Evolutionary conservation across 495 filamentous ascomycete species (phyloP).

Genomic region (Hyaloscypha finlandica): DNA sequence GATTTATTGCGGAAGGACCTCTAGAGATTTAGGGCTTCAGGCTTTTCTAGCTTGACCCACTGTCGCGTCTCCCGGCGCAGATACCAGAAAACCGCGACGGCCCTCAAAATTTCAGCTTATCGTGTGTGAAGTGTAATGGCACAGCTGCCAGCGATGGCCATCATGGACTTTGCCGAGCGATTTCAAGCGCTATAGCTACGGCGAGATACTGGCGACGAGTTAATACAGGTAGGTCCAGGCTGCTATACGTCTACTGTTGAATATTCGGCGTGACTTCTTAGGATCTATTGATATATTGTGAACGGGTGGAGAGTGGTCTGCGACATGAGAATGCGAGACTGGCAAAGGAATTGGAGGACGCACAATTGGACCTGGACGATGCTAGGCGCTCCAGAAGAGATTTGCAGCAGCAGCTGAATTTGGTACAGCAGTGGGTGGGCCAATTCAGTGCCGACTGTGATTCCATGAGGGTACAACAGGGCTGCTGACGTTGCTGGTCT

Average conservation of each 20-base stretch:
- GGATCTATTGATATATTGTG: conserved; percentile 45
- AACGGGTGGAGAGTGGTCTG: conserved; percentile 35
- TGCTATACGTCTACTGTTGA: neutral
- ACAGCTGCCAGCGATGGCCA: conserved; percentile 22
- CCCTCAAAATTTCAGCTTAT: neutral
- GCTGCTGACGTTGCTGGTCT: neutral
- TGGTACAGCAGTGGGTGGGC: conserved; percentile 33
- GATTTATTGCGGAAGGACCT: neutral
- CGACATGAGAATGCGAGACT: conserved; percentile 41
- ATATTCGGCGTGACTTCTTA: conserved; percentile 29
- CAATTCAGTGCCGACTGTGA: conserved; percentile 36
- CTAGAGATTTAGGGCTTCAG: neutral
- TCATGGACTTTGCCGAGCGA: conserved; percentile 46
- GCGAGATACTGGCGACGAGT: conserved; percentile 37
- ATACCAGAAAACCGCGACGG: neutral
- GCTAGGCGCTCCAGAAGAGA: conserved; percentile 42
- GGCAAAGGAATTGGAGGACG: conserved; percentile 36
- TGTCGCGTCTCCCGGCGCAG: neutral
- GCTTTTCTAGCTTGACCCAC: neutral
- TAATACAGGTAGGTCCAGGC: conserved; percentile 37
- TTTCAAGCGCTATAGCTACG: conserved; percentile 41
- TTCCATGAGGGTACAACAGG: conserved; percentile 39
- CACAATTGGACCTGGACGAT: conserved; percentile 46
- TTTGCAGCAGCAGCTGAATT: conserved; percentile 44
- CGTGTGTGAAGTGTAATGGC: conserved; percentile 11